Percentiles rank a stretch among this genome's conserved stretches.
These are phyloP conservation scores for Solanum chacoense DNA, from an alignment of 305 asterid genomes.

Conservation along the genomic window DNA sequence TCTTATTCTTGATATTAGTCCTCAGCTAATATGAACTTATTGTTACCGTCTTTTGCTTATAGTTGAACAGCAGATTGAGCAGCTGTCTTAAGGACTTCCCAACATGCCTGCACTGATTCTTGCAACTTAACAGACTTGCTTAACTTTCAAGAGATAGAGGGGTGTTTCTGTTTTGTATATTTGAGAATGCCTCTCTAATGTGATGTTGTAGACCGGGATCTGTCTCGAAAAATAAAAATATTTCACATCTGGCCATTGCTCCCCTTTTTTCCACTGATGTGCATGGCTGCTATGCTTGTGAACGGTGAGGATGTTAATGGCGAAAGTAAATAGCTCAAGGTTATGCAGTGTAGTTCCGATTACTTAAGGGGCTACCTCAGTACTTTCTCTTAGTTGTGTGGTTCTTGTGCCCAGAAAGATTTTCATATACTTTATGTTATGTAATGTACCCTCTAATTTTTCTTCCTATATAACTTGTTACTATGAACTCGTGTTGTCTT, in stretches of 20 bases:
- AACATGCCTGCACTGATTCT: background rate
- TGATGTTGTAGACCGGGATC: background rate
- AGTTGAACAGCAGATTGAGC: background rate
- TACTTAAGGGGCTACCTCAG: background rate
- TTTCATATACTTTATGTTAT: background rate
- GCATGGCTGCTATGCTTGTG: background rate
- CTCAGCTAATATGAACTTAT: background rate
- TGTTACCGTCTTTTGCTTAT: background rate
- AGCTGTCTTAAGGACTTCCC: background rate
- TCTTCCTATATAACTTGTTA: background rate
- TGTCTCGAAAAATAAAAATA: background rate
- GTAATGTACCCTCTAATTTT: background rate
- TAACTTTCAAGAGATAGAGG: background rate
- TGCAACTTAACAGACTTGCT: background rate
- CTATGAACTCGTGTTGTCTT: background rate
- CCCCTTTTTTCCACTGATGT: background rate
- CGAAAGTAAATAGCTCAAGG: background rate
- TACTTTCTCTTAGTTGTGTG: background rate
- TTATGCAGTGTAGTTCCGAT: background rate
- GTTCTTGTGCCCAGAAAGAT: background rate
- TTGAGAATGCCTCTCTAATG: background rate
- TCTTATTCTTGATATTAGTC: background rate
- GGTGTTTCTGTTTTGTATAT: background rate
- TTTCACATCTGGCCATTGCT: background rate
- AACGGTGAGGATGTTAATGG: background rate